Evolutionary conservation across 805 yeast species (phyloP).

Genomic region (Scheffersomyces coipomensis): DNA sequence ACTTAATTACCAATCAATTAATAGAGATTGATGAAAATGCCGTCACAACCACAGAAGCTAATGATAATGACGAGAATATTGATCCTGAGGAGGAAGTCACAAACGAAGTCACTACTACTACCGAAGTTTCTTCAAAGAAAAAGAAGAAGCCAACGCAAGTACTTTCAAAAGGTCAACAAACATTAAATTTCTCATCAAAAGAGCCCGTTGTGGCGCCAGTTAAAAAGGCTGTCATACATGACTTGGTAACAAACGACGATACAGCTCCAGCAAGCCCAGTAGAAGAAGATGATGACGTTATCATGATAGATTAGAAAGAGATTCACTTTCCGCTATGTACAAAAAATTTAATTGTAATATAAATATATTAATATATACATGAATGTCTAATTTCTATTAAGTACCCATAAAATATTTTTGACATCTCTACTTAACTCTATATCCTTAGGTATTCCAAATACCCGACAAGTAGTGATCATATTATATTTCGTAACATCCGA

Average conservation of each 20-base stretch:
- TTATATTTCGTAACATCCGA: constrained; percentile 38
- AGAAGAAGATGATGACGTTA: constrained; percentile 9
- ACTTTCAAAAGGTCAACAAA: constrained; percentile 42
- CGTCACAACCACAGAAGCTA: constrained; percentile 6
- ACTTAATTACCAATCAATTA: constrained; percentile 43
- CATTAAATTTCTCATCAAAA: constrained; percentile 17
- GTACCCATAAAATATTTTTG: constrained; percentile 29
- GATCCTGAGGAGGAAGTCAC: constrained; percentile 3
- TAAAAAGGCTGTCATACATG: constrained; percentile 33
- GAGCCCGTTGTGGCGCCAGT: constrained; percentile 8
- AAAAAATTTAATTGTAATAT: not conserved
- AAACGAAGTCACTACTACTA: too few species aligned
- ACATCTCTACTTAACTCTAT: constrained; percentile 20
- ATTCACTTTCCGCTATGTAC: not conserved
- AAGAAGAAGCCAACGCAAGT: constrained; percentile 2
- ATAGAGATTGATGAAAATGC: constrained; percentile 20
- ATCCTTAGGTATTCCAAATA: constrained; percentile 22
- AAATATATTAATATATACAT: constrained; percentile 1
- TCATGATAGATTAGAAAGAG: constrained; percentile 9
- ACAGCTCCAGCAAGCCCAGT: constrained; percentile 2
- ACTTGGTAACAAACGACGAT: constrained; percentile 25
- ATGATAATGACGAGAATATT: constrained; percentile 8
- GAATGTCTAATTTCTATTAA: constrained; percentile 8
- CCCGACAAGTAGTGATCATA: constrained; percentile 29
- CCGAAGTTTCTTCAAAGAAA: not conserved